phyloP scores from a whole-genome alignment of 306 rosid species.

The Dalbergia cochinchinensis region DNA sequence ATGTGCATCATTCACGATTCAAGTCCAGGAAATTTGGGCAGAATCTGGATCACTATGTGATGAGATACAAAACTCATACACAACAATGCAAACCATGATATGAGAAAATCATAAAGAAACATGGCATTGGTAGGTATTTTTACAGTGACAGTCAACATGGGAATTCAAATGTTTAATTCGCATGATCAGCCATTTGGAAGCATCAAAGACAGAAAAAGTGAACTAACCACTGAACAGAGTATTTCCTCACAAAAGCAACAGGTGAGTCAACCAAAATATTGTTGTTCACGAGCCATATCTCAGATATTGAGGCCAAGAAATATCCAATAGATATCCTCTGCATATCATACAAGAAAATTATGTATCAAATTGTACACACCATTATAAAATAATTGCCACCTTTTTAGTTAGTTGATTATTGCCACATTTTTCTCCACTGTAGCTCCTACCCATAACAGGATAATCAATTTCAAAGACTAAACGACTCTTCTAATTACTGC shows the following conservation, averaged over 20 bases:
- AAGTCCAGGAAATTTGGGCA: conserved; percentile 18
- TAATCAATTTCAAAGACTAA: conserved; percentile 19
- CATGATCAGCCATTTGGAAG: conserved; percentile 32
- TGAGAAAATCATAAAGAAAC: conserved; percentile 27
- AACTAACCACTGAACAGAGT: conserved; percentile 83
- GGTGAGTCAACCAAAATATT: conserved; percentile 62
- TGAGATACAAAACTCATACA: not conserved
- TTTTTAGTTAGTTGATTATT: conserved; percentile 4
- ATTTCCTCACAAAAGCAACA: conserved; percentile 64
- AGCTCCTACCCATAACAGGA: not conserved
- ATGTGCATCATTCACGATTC: conserved; percentile 33
- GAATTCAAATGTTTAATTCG: conserved; percentile 6
- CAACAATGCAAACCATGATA: conserved; percentile 31
- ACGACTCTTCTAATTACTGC: not conserved
- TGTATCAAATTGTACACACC: conserved; percentile 12
- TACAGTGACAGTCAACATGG: not conserved
- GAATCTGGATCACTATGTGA: conserved; percentile 20
- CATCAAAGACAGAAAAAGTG: conserved; percentile 22
- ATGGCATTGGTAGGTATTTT: conserved; percentile 14
- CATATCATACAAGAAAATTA: conserved; percentile 36
- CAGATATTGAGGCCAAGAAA: conserved; percentile 72
- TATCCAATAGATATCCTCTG: conserved; percentile 89
- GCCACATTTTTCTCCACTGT: not conserved
- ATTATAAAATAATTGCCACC: conserved; percentile 31
- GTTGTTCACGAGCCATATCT: conserved; percentile 76